Conservation (phyloP, 2,329 filamentous ascomycete species). For the Penicillium sp. region DNA sequence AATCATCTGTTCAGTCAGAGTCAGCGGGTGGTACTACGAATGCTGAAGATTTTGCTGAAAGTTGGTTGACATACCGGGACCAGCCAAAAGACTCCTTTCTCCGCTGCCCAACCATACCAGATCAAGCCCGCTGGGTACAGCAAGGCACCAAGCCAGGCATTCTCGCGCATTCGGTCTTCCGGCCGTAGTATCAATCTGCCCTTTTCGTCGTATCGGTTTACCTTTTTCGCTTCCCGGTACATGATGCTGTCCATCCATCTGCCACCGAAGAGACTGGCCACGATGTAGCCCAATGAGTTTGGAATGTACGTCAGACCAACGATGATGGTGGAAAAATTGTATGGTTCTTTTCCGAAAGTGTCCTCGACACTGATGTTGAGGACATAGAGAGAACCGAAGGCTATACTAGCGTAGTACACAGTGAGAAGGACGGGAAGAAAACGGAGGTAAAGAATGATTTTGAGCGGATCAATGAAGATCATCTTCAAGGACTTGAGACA, state of each 20-base stretch:
- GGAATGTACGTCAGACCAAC: slow-evolving; percentile 78
- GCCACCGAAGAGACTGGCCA: slow-evolving; percentile 67
- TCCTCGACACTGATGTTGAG: slow-evolving; percentile 75
- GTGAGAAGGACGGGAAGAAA: slow-evolving; percentile 72
- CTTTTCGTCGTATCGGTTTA: slow-evolving; percentile 64
- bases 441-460: slow-evolving; percentile 67
- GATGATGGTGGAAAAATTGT: slow-evolving; percentile 66
- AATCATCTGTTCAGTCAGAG: slow-evolving; percentile 45
- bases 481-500: slow-evolving; percentile 57
- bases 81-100: slow-evolving; percentile 63
- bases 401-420: slow-evolving; percentile 71
- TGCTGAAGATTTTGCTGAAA: not conserved
- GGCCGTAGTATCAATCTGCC: slow-evolving; percentile 68
- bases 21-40: not conserved
- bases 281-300: slow-evolving; percentile 69
- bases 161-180: slow-evolving; percentile 80
- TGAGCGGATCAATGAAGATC: slow-evolving; percentile 69
- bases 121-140: slow-evolving; percentile 70
- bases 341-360: slow-evolving; percentile 65
- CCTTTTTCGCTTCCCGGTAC: slow-evolving; percentile 69
- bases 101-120: slow-evolving; percentile 73
- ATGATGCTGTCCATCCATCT: slow-evolving; percentile 80
- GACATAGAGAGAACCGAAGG: slow-evolving; percentile 73
- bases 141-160: slow-evolving; percentile 71
- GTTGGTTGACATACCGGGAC: slow-evolving; percentile 47